phyloP scores from a whole-genome alignment of 2,329 filamentous ascomycete species.

The Ophiostoma ulmi region DNA sequence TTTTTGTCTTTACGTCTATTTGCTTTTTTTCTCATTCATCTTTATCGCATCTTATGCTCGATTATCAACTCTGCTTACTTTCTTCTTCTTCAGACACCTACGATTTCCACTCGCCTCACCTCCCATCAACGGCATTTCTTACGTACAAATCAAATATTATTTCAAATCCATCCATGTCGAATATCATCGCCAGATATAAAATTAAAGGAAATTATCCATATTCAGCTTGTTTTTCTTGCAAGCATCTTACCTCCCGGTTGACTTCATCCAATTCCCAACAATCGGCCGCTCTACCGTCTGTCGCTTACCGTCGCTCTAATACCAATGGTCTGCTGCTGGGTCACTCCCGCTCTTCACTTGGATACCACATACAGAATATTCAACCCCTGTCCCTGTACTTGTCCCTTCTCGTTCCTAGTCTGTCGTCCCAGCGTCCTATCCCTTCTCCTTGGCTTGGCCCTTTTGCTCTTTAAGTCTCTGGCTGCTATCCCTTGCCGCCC shows the following conservation, averaged over 20 bases:
- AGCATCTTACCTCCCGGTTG: not conserved
- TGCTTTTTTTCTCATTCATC: not conserved
- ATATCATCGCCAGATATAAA: not conserved
- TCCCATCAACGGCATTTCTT: not conserved
- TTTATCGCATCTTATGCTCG: not conserved
- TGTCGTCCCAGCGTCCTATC: not conserved
- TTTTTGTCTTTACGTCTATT: not conserved
- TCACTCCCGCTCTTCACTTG: not conserved
- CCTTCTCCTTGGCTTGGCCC: not conserved
- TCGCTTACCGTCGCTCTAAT: not conserved
- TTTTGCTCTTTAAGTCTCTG: not conserved
- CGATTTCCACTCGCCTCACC: not conserved
- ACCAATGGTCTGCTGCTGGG: not conserved
- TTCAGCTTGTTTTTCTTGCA: not conserved
- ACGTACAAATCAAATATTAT: conserved; percentile 8
- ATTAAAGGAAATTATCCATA: not conserved
- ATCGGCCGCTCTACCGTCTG: not conserved
- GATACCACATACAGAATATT: not conserved
- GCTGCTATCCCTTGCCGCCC: conserved; percentile 1
- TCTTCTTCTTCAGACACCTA: not conserved
- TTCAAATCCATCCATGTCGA: not conserved
- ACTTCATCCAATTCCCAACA: not conserved
- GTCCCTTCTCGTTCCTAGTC: not conserved
- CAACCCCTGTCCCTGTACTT: conserved; percentile 1
- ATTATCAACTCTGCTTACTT: not conserved